These are phyloP conservation scores for Globisporangium nunn DNA, from an alignment of 352 stramenopile genomes.

Conservation along the genomic window DNA sequence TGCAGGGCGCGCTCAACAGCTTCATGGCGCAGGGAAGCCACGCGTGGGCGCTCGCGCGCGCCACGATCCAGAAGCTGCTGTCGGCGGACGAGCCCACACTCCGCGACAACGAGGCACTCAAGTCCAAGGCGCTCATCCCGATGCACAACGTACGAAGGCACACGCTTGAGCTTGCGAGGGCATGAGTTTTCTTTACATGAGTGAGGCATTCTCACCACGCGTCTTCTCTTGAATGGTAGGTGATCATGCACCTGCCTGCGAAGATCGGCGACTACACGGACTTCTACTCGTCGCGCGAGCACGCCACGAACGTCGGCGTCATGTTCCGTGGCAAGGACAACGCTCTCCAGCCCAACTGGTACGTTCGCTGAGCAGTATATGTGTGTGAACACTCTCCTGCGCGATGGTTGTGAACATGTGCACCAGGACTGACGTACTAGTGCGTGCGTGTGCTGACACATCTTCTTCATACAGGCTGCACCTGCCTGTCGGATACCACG, in stretches of 20 bases:
- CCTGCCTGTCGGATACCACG: slow-evolving; percentile 97
- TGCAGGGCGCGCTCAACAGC: slow-evolving; percentile 77
- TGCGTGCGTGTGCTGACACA: too few relatives aligned
- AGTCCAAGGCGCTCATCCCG: slow-evolving; percentile 70
- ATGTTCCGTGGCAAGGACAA: slow-evolving; percentile 94
- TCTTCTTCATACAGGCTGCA: slow-evolving; percentile 59
- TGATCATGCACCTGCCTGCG: slow-evolving; percentile 90
- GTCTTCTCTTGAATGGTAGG: slow-evolving; percentile 1
- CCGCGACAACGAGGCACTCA: slow-evolving; percentile 71
- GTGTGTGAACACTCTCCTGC: background rate
- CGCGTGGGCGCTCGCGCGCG: slow-evolving; percentile 84
- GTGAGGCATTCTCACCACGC: background rate
- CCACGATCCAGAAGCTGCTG: slow-evolving; percentile 85
- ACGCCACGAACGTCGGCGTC: slow-evolving; percentile 93
- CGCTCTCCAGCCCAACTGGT: slow-evolving; percentile 95
- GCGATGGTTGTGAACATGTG: background rate
- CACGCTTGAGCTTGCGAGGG: too few relatives aligned
- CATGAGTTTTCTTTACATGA: too few relatives aligned
- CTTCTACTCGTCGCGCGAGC: slow-evolving; percentile 95
- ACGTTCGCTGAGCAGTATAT: background rate
- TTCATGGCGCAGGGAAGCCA: slow-evolving; percentile 90
- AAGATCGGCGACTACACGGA: slow-evolving; percentile 97
- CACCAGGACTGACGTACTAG: too few relatives aligned
- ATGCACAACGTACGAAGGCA: slow-evolving; percentile 38
- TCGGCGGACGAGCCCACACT: slow-evolving; percentile 64